A percentile compares a stretch with the other conserved stretches of the same genome.
phyloP scores from a whole-genome alignment of 352 stramenopile genomes.

The Pythium myriotylum region DNA sequence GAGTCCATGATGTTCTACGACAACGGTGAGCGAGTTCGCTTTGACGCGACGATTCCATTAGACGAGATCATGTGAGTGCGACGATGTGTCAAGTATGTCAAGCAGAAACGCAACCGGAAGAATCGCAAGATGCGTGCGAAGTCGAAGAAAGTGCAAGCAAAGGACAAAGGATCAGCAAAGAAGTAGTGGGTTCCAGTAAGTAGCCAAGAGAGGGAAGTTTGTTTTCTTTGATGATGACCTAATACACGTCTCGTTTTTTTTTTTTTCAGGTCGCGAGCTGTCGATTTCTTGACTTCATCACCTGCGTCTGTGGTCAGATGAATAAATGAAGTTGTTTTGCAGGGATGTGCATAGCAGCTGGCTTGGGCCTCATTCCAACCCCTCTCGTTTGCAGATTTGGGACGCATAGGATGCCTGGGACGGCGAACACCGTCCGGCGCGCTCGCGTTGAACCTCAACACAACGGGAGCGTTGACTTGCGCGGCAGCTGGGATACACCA shows the following conservation, averaged over 20 bases:
- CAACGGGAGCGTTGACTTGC: constrained; percentile 5
- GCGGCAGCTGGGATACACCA: constrained; percentile 1
- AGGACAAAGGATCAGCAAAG: neutral
- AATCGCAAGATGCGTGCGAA: neutral
- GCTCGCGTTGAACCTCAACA: neutral
- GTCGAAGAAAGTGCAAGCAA: too few relatives aligned
- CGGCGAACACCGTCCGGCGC: neutral
- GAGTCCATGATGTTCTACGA: constrained; percentile 11
- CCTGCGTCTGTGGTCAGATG: too few relatives aligned
- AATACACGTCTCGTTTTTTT: neutral
- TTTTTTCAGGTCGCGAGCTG: neutral
- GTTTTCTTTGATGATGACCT: neutral
- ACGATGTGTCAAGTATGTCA: constrained; percentile 3
- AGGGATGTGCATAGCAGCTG: too few relatives aligned
- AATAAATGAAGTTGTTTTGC: too few relatives aligned
- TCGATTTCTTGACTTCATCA: too few relatives aligned
- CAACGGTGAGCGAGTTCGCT: neutral
- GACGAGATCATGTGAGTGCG: constrained; percentile 11
- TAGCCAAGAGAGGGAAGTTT: too few relatives aligned
- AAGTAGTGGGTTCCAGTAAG: too few relatives aligned
- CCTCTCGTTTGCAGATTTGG: too few relatives aligned
- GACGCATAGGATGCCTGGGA: neutral
- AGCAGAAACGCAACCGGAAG: neutral
- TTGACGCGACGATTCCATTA: constrained; percentile 2
- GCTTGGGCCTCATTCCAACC: too few relatives aligned